phyloP scores from a whole-genome alignment of 2,329 filamentous ascomycete species.

The Zymoseptoria tritici region DNA sequence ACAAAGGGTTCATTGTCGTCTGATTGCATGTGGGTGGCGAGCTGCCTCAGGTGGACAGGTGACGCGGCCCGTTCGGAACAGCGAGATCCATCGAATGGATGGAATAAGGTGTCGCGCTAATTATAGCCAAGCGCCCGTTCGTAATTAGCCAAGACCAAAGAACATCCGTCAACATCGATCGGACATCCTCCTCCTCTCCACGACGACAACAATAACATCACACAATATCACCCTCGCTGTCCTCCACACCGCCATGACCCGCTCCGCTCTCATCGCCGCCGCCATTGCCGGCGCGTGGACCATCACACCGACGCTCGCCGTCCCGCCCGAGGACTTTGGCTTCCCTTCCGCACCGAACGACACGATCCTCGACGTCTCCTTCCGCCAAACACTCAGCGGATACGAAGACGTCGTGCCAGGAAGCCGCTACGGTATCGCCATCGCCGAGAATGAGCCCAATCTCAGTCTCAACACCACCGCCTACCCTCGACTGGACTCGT shows the following conservation, averaged over 20 bases:
- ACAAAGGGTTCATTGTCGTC: background rate
- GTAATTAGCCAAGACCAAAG: background rate
- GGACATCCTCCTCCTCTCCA: background rate
- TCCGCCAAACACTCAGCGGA: conserved; percentile 1
- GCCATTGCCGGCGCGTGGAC: conserved; percentile 1
- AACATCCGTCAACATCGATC: background rate
- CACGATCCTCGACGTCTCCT: conserved; percentile 6
- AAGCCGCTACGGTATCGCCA: conserved; percentile 4
- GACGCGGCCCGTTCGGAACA: background rate
- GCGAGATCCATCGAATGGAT: background rate
- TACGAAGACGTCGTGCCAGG: background rate
- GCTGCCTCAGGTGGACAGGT: background rate
- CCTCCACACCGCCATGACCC: background rate
- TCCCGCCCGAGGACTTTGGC: conserved; percentile 10
- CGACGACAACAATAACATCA: background rate
- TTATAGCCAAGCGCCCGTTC: background rate
- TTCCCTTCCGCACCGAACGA: conserved; percentile 13
- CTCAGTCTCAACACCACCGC: conserved; percentile 4
- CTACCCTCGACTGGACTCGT: conserved; percentile 7
- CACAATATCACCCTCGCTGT: background rate
- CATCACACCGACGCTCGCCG: conserved; percentile 4
- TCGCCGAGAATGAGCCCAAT: conserved; percentile 3
- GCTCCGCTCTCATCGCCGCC: background rate
- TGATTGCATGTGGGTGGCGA: background rate
- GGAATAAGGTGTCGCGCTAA: background rate